Percentiles rank a stretch among this genome's conserved stretches.
Evolutionary conservation across 352 stramenopile genomes (phyloP).

Genomic region (Globisporangium radiosum): DNA sequence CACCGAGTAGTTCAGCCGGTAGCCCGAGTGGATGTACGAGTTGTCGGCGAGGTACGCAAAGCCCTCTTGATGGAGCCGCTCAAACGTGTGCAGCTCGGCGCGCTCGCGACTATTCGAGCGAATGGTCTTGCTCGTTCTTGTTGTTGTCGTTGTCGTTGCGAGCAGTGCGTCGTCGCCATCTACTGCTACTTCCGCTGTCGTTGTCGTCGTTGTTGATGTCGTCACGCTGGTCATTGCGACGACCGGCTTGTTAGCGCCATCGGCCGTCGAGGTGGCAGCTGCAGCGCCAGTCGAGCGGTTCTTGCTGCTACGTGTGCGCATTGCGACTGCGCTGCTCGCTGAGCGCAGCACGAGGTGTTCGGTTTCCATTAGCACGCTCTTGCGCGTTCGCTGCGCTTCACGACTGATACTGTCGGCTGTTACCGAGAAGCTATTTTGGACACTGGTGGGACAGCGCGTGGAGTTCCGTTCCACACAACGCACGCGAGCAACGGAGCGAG

Average conservation of each 20-base stretch:
- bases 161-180: constrained; percentile 6
- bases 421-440: constrained; percentile 6
- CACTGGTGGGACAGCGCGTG: constrained; percentile 1
- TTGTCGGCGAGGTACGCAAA: constrained; percentile 82
- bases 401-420: not conserved
- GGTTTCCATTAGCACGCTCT: constrained; percentile 8
- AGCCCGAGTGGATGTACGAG: constrained; percentile 83
- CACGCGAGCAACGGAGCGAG: too few relatives aligned
- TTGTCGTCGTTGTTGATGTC: constrained; percentile 5
- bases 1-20: constrained; percentile 78
- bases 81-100: constrained; percentile 57
- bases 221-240: constrained; percentile 4
- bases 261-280: not conserved
- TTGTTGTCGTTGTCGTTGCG: constrained; percentile 2
- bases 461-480: too few relatives aligned
- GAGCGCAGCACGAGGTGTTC: constrained; percentile 13
- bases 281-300: constrained; percentile 3
- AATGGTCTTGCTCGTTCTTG: not conserved
- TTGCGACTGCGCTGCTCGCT: constrained; percentile 4
- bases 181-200: constrained; percentile 12
- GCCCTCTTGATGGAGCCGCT: constrained; percentile 69
- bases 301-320: constrained; percentile 15
- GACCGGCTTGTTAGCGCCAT: not conserved
- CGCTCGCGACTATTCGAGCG: not conserved
- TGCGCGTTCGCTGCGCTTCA: too few relatives aligned